Base-by-base conservation (phyloP, 192 early-diverging fungal genomes). In the Entomortierella chlamydospora region DNA sequence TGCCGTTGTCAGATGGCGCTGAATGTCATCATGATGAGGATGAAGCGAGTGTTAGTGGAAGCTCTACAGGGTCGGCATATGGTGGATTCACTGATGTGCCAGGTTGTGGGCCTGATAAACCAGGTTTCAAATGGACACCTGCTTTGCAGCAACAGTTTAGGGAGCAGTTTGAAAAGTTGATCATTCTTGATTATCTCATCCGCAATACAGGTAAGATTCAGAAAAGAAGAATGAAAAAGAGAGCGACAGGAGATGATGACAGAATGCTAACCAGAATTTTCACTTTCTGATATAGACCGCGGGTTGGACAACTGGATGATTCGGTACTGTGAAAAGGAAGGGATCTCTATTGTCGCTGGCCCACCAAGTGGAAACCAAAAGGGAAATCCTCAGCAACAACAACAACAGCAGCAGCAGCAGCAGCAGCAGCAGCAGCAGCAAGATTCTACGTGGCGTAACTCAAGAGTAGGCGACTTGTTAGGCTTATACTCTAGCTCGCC, bases 301-400 rank as follows among this genome's bases (percentile, higher is more conserved):
- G 89, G 91, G 23, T 39, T 84, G 53, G 90, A 93, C 42, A 92
- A 97, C 62, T 97, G 95, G 95, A 96, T 97, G 94, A 89, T 97
- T 29, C 89, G 87, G 25, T 92, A 87, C 50, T 89, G 87, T 68
- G 72, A 82, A 28, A 81, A 81, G 33, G 64, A 79, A 20, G 86
- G 70, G 10, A 72, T 72, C 23, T 68, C 54, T 12, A 70, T 79
- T 23, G 81, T 29, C 42, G 67, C 56, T 18, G 58, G 60, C 2
- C 61, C 69, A 26, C 68, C 31, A 2, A 23, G 53, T 2, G 52
- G 25, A 25, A 26, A 17, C 45, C 63, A 67, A 34, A 43, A n/a
- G 25, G 57, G 52, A 10, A 61, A 68, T 33, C 55, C 37, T 43
- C 43, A 56, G 57, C 59, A 11, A 45, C 68, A 61, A n/a, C n/a